Evolutionary conservation across 2,329 filamentous ascomycete genomes (phyloP).

Genomic region (Colletotrichum brevisporum): DNA sequence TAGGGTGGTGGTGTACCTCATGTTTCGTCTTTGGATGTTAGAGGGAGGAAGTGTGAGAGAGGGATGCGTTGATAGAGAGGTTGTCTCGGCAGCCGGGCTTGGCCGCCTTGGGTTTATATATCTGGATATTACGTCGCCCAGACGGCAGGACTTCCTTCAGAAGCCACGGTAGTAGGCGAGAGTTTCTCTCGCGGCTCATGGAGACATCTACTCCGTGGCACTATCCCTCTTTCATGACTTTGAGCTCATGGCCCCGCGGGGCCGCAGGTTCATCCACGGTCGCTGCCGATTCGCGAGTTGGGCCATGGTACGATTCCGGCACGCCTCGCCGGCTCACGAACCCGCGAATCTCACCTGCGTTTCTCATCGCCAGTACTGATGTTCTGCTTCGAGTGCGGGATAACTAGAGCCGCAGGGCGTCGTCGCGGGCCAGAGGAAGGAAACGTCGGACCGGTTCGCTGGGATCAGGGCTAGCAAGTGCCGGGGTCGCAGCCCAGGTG

Average conservation of each 20-base stretch:
- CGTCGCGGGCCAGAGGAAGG: neutral
- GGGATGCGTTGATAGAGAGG: no score
- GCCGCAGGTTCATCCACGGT: slow-evolving; percentile 1
- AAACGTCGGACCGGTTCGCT: slow-evolving; percentile 31
- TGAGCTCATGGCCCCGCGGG: slow-evolving; percentile 5
- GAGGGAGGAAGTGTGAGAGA: neutral
- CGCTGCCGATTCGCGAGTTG: neutral
- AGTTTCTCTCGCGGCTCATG: slow-evolving; percentile 4
- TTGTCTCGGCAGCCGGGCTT: slow-evolving; percentile 20
- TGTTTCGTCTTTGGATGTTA: slow-evolving; percentile 1
- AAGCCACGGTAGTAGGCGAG: neutral
- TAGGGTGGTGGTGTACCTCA: slow-evolving; percentile 24
- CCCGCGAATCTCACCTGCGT: neutral
- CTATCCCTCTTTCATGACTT: slow-evolving; percentile 25
- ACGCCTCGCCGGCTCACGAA: neutral
- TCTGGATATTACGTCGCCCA: neutral
- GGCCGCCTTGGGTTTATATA: slow-evolving; percentile 28
- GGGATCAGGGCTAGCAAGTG: slow-evolving; percentile 7
- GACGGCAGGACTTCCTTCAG: neutral
- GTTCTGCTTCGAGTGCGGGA: slow-evolving; percentile 25
- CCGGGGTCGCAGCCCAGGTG: slow-evolving; percentile 11
- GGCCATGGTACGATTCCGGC: neutral
- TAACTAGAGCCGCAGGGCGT: slow-evolving; percentile 23
- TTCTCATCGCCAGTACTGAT: neutral
- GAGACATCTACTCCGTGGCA: slow-evolving; percentile 26